Evolutionary conservation across 768 basidiomycete species (phyloP).

Genomic region (Lactarius trivialis): DNA sequence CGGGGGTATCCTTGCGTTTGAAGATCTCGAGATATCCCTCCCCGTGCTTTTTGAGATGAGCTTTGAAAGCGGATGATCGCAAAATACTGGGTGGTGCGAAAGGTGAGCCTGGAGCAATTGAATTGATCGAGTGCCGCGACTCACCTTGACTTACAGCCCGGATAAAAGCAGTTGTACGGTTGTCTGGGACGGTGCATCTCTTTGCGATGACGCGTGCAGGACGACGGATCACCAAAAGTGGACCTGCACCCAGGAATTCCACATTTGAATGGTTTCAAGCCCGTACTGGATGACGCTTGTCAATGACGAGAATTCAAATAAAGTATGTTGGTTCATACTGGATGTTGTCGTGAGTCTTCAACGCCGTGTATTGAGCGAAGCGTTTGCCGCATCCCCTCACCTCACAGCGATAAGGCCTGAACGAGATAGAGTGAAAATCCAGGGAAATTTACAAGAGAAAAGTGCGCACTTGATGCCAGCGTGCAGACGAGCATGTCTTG

Average conservation of each 20-base stretch:
- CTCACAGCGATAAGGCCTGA: conserved; percentile 47
- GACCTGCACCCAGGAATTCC: conserved; percentile 40
- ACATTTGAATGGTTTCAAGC: conserved; percentile 35
- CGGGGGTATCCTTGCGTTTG: not conserved
- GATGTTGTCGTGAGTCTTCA: conserved; percentile 57
- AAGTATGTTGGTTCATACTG: conserved; percentile 44
- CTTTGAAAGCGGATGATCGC: conserved; percentile 50
- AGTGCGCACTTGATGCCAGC: conserved; percentile 40
- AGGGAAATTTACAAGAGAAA: not conserved
- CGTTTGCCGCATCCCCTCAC: conserved; percentile 39
- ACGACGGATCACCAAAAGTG: conserved; percentile 64
- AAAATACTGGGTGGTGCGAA: conserved; percentile 46
- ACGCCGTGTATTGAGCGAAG: conserved; percentile 54
- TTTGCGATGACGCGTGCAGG: conserved; percentile 55
- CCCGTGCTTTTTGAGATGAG: conserved; percentile 47
- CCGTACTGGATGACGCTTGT: conserved; percentile 23
- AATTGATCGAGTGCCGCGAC: conserved; percentile 17
- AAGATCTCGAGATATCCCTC: conserved; percentile 12
- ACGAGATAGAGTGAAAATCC: not conserved
- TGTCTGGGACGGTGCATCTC: conserved; percentile 42
- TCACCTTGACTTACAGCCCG: conserved; percentile 26
- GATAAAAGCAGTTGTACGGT: conserved; percentile 17
- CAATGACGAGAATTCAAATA: not conserved
- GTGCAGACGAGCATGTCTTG: conserved; percentile 49
- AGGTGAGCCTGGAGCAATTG: not conserved